Evolutionary conservation across 1,284 basidiomycete species (phyloP), one percentile per base, ranked within the genome.

Genomic region (Naganishia cerealis): DNA sequence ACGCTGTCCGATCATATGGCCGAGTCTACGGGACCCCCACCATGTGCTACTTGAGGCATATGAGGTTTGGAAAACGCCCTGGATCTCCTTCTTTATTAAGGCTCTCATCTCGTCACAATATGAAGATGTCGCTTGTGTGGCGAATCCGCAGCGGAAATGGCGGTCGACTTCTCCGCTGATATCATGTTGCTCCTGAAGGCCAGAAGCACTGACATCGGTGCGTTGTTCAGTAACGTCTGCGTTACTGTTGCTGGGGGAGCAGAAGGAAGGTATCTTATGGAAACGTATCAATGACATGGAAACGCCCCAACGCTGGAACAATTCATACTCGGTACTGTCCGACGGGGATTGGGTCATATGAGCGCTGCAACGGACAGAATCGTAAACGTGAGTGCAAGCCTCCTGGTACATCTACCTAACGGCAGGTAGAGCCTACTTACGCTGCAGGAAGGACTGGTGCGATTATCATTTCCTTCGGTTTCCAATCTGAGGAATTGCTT

Each of bases 271-370:
- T 2, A 29, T 52, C 29, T 62, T 46, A 12, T 62, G 50, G 16
- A 62, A 62, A 8, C 48, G 46, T 21, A 62, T 46, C 15, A 62
- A 38, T 5, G 48, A 8, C 15, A 39, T 38, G 18, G 59, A 62
- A 15, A 48, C 59, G n/a, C 46, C 59, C 59, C 59, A 62, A 12
- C 48, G 0, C 46, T 62, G 59, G 3, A 62, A 26, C 15, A 62
- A 50, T 6, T 52, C 33, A 9, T 36, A 5, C 21, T 33, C 18
- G 12, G 39, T 52, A 48, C 46, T 38, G 18, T 36, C 13, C 10
- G 56, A 39, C n/a, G 56, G 21, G 16, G 43, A 57, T 4, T 42
- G 46, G 7, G 46, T 24, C 21, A 24, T 24, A 3, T 21, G 24
- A 24, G 46, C 5, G 15, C 46, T 50, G 21, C 3, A 24, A 50